Evolutionary conservation across 495 filamentous ascomycete species (phyloP), one percentile per base, ranked within the genome.

Genomic region (Bombardia bombarda): DNA sequence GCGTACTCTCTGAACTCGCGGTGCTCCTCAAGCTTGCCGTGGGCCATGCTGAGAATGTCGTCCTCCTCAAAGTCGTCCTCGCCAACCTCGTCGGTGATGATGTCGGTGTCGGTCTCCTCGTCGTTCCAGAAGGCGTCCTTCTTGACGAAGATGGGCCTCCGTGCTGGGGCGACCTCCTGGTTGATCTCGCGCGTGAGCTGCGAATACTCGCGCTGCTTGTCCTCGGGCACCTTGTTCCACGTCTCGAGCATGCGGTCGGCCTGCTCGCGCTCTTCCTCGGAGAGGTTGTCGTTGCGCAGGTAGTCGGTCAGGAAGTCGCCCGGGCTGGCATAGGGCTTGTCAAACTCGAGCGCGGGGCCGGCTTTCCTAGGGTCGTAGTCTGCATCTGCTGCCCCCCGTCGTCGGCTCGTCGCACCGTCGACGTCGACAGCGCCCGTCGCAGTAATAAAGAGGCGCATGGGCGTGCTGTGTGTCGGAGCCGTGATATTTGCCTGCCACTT

Each of bases 1-100:
- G 86, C 80, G 57, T 94, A 95, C 49, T 95, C 82, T 70, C 92
- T 73, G 50, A 86, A 72, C 61, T 99, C 92, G 25, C 92, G 76
- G 54, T 90, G 87, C 57, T 88, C 75, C 56, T 96, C 89, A 43
- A 99, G 65, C 64, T 97, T 86, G 40, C 74, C 81, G 61, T 97
- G 90, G 0, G 75, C 92, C 51, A 84, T 68, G 23, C 74, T 72
- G 38, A 83, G 81, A 30, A 99, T 85, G 60, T 95, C 88, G 50
- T 94, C 85, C 44, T 87, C 83, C 34, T 72, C 63, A 42, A 70
- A 70, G 33, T 58, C 52, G 30, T 70, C 64, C 36, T 63, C 63
- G 23, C 63, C 57, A 4, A 49, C 37, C 42, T 72, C 67, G 25
- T 67, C 53, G 10, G 55, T 60, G 21, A 70, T 55, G 19, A 66